Evolutionary conservation across 495 filamentous ascomycete species (phyloP).

Genomic region (Xylaria bambusicola): DNA sequence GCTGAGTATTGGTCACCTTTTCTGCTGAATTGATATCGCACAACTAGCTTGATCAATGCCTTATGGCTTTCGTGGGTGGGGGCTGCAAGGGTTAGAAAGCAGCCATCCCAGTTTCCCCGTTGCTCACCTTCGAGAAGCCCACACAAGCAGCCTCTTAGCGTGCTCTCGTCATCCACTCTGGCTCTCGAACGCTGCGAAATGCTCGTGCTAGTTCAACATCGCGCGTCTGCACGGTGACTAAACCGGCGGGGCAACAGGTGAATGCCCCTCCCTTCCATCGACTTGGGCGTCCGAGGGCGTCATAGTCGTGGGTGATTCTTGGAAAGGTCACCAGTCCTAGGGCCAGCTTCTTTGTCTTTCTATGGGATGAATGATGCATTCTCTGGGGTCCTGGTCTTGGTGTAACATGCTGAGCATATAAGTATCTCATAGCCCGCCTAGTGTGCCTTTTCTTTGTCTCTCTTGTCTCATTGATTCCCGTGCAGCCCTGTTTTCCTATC

Average conservation of each 20-base stretch:
- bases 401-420: constrained; percentile 6
- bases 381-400: not conserved
- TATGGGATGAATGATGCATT: not conserved
- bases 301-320: not conserved
- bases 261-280: constrained; percentile 11
- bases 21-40: too few relatives aligned
- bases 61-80: too few relatives aligned
- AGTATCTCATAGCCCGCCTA: constrained; percentile 2
- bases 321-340: not conserved
- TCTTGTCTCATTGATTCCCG: not conserved
- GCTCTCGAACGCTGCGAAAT: constrained; percentile 1
- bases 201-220: constrained; percentile 1
- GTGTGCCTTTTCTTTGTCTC: not conserved
- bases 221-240: constrained; percentile 7
- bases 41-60: too few relatives aligned
- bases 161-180: not conserved
- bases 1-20: too few relatives aligned
- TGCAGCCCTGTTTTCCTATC: not conserved
- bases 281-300: not conserved
- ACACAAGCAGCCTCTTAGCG: not conserved
- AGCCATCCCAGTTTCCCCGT: not conserved
- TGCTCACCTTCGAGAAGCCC: not conserved
- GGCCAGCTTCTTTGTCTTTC: not conserved
- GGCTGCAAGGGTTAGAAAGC: not conserved
- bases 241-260: constrained; percentile 1